These are phyloP conservation scores for Acarospora socialis DNA, from an alignment of 2,329 filamentous ascomycete genomes.

Conservation along the genomic window DNA sequence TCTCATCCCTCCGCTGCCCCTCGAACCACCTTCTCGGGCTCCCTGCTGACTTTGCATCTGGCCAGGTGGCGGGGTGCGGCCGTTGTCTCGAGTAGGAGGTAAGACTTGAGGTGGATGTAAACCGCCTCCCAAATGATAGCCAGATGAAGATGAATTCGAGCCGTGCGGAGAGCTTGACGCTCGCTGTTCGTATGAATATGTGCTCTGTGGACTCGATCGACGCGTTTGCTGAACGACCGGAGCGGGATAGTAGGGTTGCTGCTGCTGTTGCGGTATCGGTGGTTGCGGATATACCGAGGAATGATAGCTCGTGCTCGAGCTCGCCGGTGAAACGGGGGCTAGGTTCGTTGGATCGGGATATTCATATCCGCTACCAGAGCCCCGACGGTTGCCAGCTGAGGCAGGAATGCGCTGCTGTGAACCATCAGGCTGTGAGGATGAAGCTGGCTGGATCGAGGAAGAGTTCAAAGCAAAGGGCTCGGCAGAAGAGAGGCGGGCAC, in stretches of 20 bases:
- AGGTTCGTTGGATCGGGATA: constrained; percentile 34
- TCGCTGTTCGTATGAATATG: constrained; percentile 28
- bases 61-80: constrained; percentile 26
- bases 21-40: constrained; percentile 7
- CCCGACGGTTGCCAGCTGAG: constrained; percentile 26
- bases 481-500: constrained; percentile 15
- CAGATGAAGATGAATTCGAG: constrained; percentile 17
- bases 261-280: constrained; percentile 26
- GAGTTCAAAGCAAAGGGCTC: constrained; percentile 7
- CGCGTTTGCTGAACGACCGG: constrained; percentile 9
- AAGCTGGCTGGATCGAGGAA: constrained; percentile 12
- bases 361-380: constrained; percentile 30
- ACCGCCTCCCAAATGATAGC: constrained; percentile 22
- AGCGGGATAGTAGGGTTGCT: constrained; percentile 14
- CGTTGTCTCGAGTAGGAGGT: constrained; percentile 20
- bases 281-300: constrained; percentile 20
- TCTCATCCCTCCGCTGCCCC: constrained; percentile 24
- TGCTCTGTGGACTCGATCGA: constrained; percentile 27
- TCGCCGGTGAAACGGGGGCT: constrained; percentile 32
- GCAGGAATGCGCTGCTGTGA: constrained; percentile 23
- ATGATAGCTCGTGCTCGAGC: constrained; percentile 29
- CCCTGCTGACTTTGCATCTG: too few relatives aligned
- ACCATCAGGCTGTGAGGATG: constrained; percentile 17
- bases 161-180: constrained; percentile 30
- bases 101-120: constrained; percentile 21